phyloP scores from a whole-genome alignment of 2,329 filamentous ascomycete genomes.

The Byssochlamys sp. region DNA sequence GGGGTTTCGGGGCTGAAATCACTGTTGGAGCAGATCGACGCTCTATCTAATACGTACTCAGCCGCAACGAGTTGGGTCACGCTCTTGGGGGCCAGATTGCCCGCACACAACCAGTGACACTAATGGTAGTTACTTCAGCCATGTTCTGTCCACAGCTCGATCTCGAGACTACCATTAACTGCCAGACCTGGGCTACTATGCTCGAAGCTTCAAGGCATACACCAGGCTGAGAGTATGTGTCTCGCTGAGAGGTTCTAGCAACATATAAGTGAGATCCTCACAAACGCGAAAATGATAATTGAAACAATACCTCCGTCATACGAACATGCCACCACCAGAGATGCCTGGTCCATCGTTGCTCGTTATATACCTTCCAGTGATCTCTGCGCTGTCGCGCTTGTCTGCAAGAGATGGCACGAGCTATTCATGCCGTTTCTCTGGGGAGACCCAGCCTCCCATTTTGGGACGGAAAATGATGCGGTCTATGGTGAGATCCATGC shows the following conservation, averaged over 20 bases:
- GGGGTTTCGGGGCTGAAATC: no score
- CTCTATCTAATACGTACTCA: background rate
- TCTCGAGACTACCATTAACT: background rate
- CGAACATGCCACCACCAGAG: conserved; percentile 44
- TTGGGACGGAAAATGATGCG: conserved; percentile 50
- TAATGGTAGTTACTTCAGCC: background rate
- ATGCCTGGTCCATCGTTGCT: conserved; percentile 49
- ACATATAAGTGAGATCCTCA: background rate
- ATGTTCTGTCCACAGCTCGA: background rate
- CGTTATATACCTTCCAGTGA: conserved; percentile 48
- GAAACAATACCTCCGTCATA: conserved; percentile 53
- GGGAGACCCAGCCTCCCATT: conserved; percentile 55
- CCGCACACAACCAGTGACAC: background rate
- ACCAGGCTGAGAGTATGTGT: background rate
- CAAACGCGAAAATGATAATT: conserved; percentile 28
- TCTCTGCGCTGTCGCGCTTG: conserved; percentile 47
- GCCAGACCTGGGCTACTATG: background rate
- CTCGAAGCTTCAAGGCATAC: background rate
- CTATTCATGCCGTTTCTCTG: conserved; percentile 52
- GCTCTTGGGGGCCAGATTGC: background rate
- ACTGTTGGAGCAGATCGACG: background rate
- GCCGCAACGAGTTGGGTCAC: background rate
- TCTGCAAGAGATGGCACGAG: conserved; percentile 48
- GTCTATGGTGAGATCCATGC: conserved; percentile 40
- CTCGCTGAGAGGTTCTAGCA: background rate